Evolutionary conservation across 2,329 filamentous ascomycete genomes (phyloP), one percentile per base, ranked within the genome.

Genomic region (Cercospora berteroae): DNA sequence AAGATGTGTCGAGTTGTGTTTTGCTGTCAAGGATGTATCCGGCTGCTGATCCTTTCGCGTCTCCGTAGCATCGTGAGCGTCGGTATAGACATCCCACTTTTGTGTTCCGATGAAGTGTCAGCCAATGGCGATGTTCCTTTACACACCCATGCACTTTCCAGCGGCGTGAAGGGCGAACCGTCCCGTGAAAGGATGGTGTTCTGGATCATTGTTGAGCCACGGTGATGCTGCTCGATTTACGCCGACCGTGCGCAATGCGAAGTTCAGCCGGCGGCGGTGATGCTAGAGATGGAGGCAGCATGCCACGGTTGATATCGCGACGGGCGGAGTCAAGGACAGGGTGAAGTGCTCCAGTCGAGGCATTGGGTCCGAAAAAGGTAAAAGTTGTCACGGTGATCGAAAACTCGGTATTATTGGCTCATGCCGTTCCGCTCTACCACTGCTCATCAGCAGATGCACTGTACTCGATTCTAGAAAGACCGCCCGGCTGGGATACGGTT

Each of bases 401-500:
- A 29, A 29, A n/a, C n/a, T 33, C 29, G 52, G 29, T 33, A 57
- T 31, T 57, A 29, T 60, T 44, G 58, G 18, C 25, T 18, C 9
- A 20, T 27, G 58, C 58, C 58, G 23, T 27, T 36, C 20, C 36
- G 31, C 20, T 48, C 58, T 60, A 60, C 18, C 18, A 36, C 36
- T 60, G 18, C 23, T 23, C 36, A 44, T 44, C 58, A 42, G 36
- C 58, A 60, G 36, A 60, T 60, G 18, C 42, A 44, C 58, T 60
- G 58, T 60, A 29, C 3, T 48, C 36, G 58, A 60, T 57, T 57
- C 52, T 60, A 60, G 36, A 39, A n/a, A 60, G 36, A 29, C 31
- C 58, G 23, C 31, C 42, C 58, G 23, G 33, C 31, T 48, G 58
- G 20, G 20, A 42, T 27, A 20, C 58, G 58, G 33, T 60, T 42